Base-by-base conservation (phyloP, 768 basidiomycete species). In the Sutorius australiensis region DNA sequence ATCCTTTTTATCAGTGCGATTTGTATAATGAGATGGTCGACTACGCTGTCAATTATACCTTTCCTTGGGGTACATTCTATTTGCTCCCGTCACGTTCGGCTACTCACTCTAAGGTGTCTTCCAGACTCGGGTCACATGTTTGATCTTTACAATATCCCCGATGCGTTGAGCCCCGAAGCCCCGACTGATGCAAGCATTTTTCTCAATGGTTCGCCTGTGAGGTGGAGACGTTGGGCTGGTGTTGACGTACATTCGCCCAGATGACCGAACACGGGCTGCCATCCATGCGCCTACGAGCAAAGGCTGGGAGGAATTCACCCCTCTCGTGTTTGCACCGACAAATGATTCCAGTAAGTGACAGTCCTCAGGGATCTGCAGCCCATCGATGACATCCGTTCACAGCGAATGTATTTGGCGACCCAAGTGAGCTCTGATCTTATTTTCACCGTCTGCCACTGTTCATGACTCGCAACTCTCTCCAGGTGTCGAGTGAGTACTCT, bases 111-210 rank as follows among this genome's bases (percentile, higher is more conserved):
- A 24, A 24, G 4, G 24, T 32, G 16, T 39, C 24, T 24, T 11
- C 10, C 21, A 45, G 42, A 44, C 4, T 51, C 55, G 12, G 69
- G 62, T 13, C 65, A 70, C 39, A 58, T 61, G 6, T 77, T 77
- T 49, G 67, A 77, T 58, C 64, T 75, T 17, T 83, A 82, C 55
- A 68, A 83, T 57, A 67, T 81, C 32, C 75, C 36, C 16, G 36
- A 37, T 37, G 36, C 36, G 9, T 37, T 37, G n/a, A 17, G 36
- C 36, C 36, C 36, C 36, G 36, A 37, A 37, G 8, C n/a, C 3
- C 3, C 36, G 17, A 37, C 10, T 7, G 6, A 37, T 17, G 36
- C n/a, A 9, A 37, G n/a, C 8, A 9, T 37, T 7, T 37, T 37
- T 37, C 36, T 37, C 36, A 37, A 37, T 37, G n/a, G 36, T 37